phyloP scores from a whole-genome alignment of 192 early-diverging fungal species.

The Glomus cerebriforme region DNA sequence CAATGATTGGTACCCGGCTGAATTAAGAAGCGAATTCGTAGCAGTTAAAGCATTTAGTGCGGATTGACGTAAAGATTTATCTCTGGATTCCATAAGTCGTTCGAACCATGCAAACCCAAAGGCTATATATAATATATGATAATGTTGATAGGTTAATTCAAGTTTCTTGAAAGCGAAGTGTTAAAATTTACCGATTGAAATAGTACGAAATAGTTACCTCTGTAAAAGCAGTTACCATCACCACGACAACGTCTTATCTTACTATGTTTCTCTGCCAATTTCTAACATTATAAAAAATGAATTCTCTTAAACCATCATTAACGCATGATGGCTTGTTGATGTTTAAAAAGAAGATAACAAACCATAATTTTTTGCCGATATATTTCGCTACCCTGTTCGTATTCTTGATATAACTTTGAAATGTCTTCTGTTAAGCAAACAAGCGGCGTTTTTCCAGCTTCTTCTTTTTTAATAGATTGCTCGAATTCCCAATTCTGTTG shows the following conservation, averaged over 20 bases:
- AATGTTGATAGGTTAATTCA: not conserved
- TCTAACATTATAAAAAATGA: constrained; percentile 37
- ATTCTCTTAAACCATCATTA: not conserved
- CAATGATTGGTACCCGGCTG: constrained; percentile 47
- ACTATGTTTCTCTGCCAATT: constrained; percentile 45
- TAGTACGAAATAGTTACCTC: constrained; percentile 45
- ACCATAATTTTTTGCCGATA: constrained; percentile 58
- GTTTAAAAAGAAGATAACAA: constrained; percentile 17
- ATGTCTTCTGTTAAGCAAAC: constrained; percentile 53
- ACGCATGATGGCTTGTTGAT: constrained; percentile 1
- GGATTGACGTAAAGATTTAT: constrained; percentile 28
- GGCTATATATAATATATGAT: constrained; percentile 36
- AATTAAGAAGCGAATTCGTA: constrained; percentile 45
- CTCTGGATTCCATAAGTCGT: constrained; percentile 41
- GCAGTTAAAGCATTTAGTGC: constrained; percentile 42
- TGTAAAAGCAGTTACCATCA: constrained; percentile 68
- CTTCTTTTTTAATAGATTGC: constrained; percentile 59
- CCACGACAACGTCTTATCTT: constrained; percentile 59
- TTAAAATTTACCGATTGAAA: not conserved
- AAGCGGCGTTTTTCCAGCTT: constrained; percentile 58
- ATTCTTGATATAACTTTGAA: constrained; percentile 50
- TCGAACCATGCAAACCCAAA: constrained; percentile 69
- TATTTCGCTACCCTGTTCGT: constrained; percentile 48
- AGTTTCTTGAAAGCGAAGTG: not conserved
- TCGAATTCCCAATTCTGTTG: constrained; percentile 48